Evolutionary conservation across 2,329 filamentous ascomycete genomes (phyloP).

Genomic region (Meredithiella fracta): DNA sequence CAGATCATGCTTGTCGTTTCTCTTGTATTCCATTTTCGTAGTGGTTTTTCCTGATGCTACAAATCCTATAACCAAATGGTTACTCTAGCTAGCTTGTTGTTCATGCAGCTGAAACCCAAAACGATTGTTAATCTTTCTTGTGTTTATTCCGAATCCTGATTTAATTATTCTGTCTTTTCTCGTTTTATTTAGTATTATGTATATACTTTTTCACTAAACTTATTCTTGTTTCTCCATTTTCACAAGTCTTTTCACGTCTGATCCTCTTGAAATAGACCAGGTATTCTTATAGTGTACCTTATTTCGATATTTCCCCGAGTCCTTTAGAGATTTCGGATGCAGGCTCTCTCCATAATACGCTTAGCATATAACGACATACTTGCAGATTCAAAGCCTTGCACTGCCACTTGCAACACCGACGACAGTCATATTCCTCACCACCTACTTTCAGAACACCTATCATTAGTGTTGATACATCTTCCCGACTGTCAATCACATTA

Average conservation of each 20-base stretch:
- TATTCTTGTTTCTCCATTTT: neutral
- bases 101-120: neutral
- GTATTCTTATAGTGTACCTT: no score
- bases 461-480: no score
- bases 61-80: neutral
- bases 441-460: no score
- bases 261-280: no score
- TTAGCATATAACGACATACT: neutral
- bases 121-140: neutral
- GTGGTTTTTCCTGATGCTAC: neutral
- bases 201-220: neutral
- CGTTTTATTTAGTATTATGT: no score
- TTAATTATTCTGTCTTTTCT: neutral
- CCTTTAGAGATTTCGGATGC: no score
- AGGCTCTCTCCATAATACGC: neutral
- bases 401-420: constrained; percentile 1
- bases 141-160: neutral
- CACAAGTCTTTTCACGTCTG: no score
- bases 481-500: no score
- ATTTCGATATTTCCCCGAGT: no score
- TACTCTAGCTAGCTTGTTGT: neutral
- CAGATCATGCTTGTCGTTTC: neutral
- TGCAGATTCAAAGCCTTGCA: constrained; percentile 1
- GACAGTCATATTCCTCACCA: neutral
- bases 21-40: neutral